These are phyloP conservation scores for Aspergillus versicolor DNA, from an alignment of 2,329 filamentous ascomycete genomes.

Conservation along the genomic window DNA sequence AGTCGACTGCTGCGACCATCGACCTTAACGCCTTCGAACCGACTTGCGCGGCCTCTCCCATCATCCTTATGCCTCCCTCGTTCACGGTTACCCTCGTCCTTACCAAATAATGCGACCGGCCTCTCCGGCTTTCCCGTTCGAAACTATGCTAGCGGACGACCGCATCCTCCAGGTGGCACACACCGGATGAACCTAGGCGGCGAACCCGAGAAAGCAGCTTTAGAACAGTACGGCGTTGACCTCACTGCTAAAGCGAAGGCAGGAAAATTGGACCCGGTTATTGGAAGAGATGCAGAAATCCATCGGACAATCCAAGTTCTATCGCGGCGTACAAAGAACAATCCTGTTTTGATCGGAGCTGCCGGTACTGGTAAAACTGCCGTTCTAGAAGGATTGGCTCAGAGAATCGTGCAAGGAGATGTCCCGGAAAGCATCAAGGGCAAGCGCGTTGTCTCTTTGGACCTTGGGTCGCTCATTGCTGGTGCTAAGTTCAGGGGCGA, in stretches of 20 bases:
- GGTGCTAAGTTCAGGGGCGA: constrained; percentile 95
- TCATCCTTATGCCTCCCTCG: constrained; percentile 20
- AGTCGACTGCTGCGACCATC: constrained; percentile 30
- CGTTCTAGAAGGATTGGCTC: constrained; percentile 83
- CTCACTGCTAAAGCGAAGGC: constrained; percentile 80
- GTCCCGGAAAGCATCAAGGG: constrained; percentile 96
- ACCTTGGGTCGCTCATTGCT: constrained; percentile 89
- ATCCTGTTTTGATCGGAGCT: constrained; percentile 88
- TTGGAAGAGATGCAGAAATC: constrained; percentile 88
- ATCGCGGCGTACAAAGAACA: constrained; percentile 91
- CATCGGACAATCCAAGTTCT: constrained; percentile 92
- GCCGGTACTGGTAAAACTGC: constrained; percentile 94
- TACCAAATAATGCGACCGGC: constrained; percentile 6
- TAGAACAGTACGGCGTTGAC: constrained; percentile 90
- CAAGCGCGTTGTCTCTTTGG: constrained; percentile 82
- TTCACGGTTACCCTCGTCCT: constrained; percentile 16
- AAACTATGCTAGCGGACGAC: constrained; percentile 61
- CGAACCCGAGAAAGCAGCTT: constrained; percentile 74
- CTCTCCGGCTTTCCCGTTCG: constrained; percentile 24
- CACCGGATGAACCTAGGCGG: constrained; percentile 88
- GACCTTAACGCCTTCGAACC: constrained; percentile 20
- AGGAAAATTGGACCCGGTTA: constrained; percentile 93
- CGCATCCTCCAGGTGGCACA: constrained; percentile 86
- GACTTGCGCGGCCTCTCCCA: constrained; percentile 20
- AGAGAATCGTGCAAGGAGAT: constrained; percentile 86